Conservation (phyloP, 2,329 filamentous ascomycete genomes). For the Mycosphaerelloides madeirae region DNA sequence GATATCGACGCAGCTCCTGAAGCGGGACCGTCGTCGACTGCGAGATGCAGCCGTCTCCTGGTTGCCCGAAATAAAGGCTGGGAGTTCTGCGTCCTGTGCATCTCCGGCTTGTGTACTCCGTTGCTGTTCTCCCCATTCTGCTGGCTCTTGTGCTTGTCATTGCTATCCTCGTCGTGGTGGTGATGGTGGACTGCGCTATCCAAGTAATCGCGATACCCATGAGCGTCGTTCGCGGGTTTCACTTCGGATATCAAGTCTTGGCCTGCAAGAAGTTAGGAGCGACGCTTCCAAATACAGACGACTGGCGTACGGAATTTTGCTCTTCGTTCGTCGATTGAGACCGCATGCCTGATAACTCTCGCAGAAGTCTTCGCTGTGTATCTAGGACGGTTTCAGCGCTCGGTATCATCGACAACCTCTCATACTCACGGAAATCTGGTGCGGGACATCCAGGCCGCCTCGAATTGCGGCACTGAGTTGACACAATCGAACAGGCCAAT, state of each 20-base stretch:
- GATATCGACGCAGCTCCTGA: too few relatives aligned
- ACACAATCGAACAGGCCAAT: constrained; percentile 61
- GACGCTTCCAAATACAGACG: too few relatives aligned
- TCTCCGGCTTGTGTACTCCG: not conserved
- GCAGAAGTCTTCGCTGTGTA: constrained; percentile 53
- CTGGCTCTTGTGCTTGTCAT: constrained; percentile 12
- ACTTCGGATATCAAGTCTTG: constrained; percentile 59
- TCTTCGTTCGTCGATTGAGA: constrained; percentile 65
- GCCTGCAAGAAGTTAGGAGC: too few relatives aligned
- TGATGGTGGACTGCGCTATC: not conserved
- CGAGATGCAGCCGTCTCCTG: constrained; percentile 5
- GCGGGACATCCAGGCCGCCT: constrained; percentile 70
- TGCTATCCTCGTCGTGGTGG: constrained; percentile 1
- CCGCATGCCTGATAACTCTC: constrained; percentile 60
- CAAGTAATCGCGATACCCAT: constrained; percentile 10
- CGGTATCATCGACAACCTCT: not conserved
- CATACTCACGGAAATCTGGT: constrained; percentile 63
- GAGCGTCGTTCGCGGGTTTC: constrained; percentile 9
- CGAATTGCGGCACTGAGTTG: constrained; percentile 56
- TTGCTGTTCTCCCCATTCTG: constrained; percentile 1
- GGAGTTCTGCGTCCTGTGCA: constrained; percentile 10
- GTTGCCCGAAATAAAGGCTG: constrained; percentile 10
- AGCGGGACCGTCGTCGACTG: constrained; percentile 1
- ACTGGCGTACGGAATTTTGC: constrained; percentile 75
- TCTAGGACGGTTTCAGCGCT: not conserved